Evolutionary conservation across 2,329 filamentous ascomycete species (phyloP), one percentile per base, ranked within the genome.

Genomic region (Microsporum ferrugineum): DNA sequence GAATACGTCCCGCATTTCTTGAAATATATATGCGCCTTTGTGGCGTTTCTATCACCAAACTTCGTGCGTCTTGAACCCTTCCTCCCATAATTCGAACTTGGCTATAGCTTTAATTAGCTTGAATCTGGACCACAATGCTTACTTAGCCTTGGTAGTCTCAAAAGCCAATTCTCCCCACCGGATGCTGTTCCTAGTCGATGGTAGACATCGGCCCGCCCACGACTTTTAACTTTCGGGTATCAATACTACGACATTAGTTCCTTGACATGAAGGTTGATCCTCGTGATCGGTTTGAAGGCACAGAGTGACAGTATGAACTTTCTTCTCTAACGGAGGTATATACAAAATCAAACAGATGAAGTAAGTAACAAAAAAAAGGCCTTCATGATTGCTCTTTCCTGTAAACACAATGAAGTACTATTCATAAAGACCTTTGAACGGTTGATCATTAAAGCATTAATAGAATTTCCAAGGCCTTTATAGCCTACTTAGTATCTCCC

Each of bases 121-220:
- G 49, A 55, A 55, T 55, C 49, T 55, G 49, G 49, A 55, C 49
- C 49, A 17, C 49, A 55, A 55, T 55, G 49, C 49, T 55, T 55
- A 55, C 49, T 23, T 36, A 55, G 49, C 49, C 49, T 55, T 55
- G 49, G 49, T 55, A 34, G 14, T 31, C 6, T 10, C 49, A 55
- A 55, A 36, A 55, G 29, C 29, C 31, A 34, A 31, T 55, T 55
- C n/a, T 43, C 31, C 49, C 49, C 31, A n/a, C 31, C 49, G 31
- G 29, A 55, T 55, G 31, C 31, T 34, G 31, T 31, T 36, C 49
- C 49, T 55, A 4, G 49, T 36, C 14, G 31, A 34, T 36, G 49
- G 49, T 55, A 55, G 29, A 55, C 31, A 55, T 55, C 49, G 49
- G 49, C 49, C 49, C 49, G 49, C 49, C 29, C 49, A 17, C 31